Conservation (phyloP, 2,329 filamentous ascomycete species). For the Xylaria sp. region DNA sequence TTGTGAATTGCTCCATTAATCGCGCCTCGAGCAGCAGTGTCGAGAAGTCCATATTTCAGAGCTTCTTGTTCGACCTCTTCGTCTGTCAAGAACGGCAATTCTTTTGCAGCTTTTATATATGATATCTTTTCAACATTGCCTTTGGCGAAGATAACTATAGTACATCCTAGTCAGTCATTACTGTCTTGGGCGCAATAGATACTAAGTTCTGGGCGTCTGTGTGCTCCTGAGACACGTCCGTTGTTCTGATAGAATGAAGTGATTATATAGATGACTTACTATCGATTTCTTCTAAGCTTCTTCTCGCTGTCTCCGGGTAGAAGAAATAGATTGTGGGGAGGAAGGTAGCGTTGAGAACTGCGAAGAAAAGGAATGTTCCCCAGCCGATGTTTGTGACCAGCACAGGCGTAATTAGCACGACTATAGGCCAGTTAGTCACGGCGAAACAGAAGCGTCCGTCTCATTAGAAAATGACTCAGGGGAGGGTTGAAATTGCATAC, state of each 20-base stretch:
- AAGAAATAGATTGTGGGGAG: conserved; percentile 59
- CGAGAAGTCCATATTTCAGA: conserved; percentile 49
- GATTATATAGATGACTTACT: conserved; percentile 33
- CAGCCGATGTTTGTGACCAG: conserved; percentile 69
- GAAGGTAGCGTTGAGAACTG: conserved; percentile 52
- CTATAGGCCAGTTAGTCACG: conserved; percentile 30
- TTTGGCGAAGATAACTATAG: conserved; percentile 65
- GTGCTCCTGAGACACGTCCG: neutral
- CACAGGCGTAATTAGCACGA: conserved; percentile 72
- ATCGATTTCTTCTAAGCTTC: conserved; percentile 67
- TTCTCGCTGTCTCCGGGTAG: conserved; percentile 63
- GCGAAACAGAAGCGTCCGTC: neutral
- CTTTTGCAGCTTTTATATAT: conserved; percentile 67
- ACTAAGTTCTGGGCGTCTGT: neutral
- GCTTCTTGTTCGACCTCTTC: conserved; percentile 65
- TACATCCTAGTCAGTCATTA: neutral
- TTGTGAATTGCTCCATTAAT: conserved; percentile 6
- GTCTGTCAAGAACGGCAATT: conserved; percentile 64
- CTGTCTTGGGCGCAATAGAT: neutral
- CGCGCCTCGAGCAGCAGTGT: conserved; percentile 43
- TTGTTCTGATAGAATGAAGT: neutral
- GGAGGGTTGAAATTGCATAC: conserved; percentile 22
- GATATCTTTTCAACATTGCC: conserved; percentile 68
- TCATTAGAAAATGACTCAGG: neutral
- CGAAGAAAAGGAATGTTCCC: conserved; percentile 64